Conservation (phyloP, 345 rosid species). For the Salix purpurea region DNA sequence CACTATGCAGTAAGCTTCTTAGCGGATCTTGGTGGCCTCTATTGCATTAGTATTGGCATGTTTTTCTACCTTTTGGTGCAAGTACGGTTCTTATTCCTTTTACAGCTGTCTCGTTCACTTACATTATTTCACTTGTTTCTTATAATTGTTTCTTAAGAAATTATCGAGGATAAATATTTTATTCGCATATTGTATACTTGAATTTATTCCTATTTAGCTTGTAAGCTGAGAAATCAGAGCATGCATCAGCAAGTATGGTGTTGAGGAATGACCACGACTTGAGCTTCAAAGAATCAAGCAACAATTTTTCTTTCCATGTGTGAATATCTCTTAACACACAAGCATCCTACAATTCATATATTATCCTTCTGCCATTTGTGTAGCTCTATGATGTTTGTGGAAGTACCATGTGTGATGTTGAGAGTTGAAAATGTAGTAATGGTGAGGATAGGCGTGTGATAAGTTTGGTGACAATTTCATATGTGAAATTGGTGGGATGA, state of each 20-base stretch:
- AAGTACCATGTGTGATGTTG: background rate
- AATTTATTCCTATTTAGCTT: background rate
- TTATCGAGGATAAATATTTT: no score
- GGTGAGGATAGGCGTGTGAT: background rate
- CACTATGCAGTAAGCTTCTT: conserved; percentile 84
- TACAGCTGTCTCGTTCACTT: background rate
- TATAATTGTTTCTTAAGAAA: background rate
- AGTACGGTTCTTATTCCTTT: conserved; percentile 39
- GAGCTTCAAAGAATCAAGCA: background rate
- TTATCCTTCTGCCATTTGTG: background rate
- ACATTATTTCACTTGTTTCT: background rate
- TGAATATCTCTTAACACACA: background rate
- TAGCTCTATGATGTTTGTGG: background rate
- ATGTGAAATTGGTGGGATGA: no score
- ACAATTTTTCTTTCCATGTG: background rate
- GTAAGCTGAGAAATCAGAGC: background rate
- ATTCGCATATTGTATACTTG: no score
- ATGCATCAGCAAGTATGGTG: background rate
- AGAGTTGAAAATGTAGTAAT: background rate
- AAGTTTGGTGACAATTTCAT: background rate
- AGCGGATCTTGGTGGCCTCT: conserved; percentile 97
- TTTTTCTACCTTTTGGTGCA: conserved; percentile 89
- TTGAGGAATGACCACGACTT: background rate
- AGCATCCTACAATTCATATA: no score
- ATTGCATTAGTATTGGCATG: conserved; percentile 86